Base-by-base conservation (phyloP, 2,329 filamentous ascomycete species). In the Pseudogymnoascus pannorum region DNA sequence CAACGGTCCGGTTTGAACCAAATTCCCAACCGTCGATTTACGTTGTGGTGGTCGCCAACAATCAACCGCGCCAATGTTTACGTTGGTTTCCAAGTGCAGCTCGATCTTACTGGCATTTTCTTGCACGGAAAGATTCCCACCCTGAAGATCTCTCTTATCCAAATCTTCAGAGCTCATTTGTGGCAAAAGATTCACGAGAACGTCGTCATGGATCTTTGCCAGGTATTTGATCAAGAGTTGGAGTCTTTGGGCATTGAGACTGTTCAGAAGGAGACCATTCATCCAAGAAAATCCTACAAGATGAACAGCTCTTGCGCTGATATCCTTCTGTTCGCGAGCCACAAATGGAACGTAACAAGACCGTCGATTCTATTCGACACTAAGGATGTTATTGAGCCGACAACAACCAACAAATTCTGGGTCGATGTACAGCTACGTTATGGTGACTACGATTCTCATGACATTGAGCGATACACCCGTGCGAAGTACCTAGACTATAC, bases 161-260 rank as follows among this genome's bases (percentile, higher is more conserved):
- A 99, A 73, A 99, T 99, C 69, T 99, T 99, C 89, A 88, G 94
- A 73, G 94, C 95, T 59, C 94, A 99, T 84, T 87, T 99, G 80
- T 99, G 94, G 94, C 94, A 99, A 75, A 99, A 99, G 81, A 97
- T 99, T 54, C 95, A 99, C 75, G 94, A 99, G 75, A 95, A 90
- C 0, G 92, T 97, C 0, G 93, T 97, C 33, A 99, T 99, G 94
- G 94, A 99, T 80, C 76, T 99, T 71, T 97, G 94, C 69, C 95
- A 99, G 73, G 94, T 99, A 12, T 96, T 99, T 68, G 94, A 99
- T 68, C 93, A 97, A 72, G 94, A 99, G 73, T 79, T 99, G 44
- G 94, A 99, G 74, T 92, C 94, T 31, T 80, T 99, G 3, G 92
- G 92, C 35, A 97, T 99, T 62, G 94, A 99, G 75, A 95, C 92